A percentile compares a stretch with the other conserved stretches of the same genome.
phyloP scores from a whole-genome alignment of 2,329 filamentous ascomycete genomes.

The Aureobasidium sp. region DNA sequence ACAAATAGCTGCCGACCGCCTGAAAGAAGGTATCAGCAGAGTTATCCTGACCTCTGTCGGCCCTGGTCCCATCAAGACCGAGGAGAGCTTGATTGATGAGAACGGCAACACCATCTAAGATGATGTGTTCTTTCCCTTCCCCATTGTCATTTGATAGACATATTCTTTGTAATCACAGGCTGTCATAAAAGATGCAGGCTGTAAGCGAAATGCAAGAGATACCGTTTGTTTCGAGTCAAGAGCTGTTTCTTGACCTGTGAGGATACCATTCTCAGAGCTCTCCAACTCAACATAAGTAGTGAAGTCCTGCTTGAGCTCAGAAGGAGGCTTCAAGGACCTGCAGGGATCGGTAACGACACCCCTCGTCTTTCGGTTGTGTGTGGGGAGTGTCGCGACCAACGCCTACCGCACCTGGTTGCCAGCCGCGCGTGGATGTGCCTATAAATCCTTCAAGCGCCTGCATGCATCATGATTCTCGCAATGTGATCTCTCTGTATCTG shows the following conservation, averaged over 20 bases:
- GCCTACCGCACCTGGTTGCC: too few relatives aligned
- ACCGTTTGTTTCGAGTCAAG: neutral
- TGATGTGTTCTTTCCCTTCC: neutral
- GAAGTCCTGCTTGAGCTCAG: neutral
- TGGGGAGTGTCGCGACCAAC: too few relatives aligned
- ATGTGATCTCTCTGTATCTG: too few relatives aligned
- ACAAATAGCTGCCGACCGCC: slow-evolving; percentile 46
- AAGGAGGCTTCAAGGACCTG: neutral
- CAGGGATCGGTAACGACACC: neutral
- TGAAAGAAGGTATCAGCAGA: slow-evolving; percentile 75
- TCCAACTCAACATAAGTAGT: too few relatives aligned
- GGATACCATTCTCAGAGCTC: too few relatives aligned
- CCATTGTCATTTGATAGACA: slow-evolving; percentile 9
- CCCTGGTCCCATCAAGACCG: slow-evolving; percentile 74
- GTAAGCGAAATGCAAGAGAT: slow-evolving; percentile 9
- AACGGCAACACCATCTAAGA: slow-evolving; percentile 43
- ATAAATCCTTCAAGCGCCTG: neutral
- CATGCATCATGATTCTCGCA: neutral
- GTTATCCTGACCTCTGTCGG: slow-evolving; percentile 90
- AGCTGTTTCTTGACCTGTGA: neutral
- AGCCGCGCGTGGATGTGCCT: neutral
- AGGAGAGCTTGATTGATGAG: slow-evolving; percentile 67
- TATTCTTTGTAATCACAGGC: slow-evolving; percentile 2
- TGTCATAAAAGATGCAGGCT: neutral
- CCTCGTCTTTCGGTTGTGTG: neutral